Evolutionary conservation across 768 basidiomycete species (phyloP).

Genomic region (Leccinum arenicola): DNA sequence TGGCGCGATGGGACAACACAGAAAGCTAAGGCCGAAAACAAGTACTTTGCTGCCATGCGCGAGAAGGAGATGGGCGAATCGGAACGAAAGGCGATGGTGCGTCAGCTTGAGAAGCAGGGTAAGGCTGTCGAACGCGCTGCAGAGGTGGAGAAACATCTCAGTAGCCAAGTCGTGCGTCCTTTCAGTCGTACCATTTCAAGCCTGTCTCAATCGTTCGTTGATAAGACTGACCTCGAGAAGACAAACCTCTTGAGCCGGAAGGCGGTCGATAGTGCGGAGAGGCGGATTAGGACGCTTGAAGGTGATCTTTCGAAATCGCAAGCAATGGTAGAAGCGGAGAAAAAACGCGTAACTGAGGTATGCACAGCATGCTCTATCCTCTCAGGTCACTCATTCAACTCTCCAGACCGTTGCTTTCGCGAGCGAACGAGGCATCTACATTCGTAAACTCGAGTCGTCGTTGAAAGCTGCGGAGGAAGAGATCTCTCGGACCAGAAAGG

Average conservation of each 20-base stretch:
- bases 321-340: conserved; percentile 37
- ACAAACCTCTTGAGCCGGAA: conserved; percentile 38
- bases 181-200: neutral
- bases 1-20: conserved; percentile 29
- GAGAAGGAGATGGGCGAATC: conserved; percentile 80
- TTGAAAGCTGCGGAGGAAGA: conserved; percentile 42
- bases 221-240: conserved; percentile 43
- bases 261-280: conserved; percentile 26
- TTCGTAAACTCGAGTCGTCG: conserved; percentile 21
- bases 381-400: neutral
- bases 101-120: conserved; percentile 56
- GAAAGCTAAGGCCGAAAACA: conserved; percentile 97
- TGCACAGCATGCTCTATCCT: conserved; percentile 14
- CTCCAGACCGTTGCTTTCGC: conserved; percentile 29
- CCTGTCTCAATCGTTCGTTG: neutral
- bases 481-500: conserved; percentile 44
- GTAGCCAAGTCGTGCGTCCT: conserved; percentile 54
- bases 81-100: conserved; percentile 64
- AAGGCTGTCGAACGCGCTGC: conserved; percentile 63
- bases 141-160: conserved; percentile 61
- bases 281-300: conserved; percentile 30
- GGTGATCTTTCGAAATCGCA: conserved; percentile 34
- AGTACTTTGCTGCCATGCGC: conserved; percentile 87
- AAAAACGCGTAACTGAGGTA: conserved; percentile 40
- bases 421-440: conserved; percentile 30